phyloP scores from a whole-genome alignment of 2,329 filamentous ascomycete genomes.

The Colletotrichum salicis region DNA sequence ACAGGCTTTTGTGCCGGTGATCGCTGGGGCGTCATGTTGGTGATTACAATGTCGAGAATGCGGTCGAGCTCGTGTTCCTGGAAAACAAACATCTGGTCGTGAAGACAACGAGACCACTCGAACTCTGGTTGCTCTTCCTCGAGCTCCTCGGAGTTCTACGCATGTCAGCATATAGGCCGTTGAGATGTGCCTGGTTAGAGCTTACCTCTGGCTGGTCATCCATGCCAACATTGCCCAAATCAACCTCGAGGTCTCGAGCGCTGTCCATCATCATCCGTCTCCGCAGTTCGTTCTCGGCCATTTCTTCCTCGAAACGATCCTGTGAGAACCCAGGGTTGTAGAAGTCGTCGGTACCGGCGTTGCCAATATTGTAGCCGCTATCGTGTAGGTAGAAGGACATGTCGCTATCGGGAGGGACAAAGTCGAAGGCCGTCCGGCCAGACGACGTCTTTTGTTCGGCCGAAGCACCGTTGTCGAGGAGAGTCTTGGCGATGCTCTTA shows the following conservation, averaged over 20 bases:
- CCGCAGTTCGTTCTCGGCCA: constrained; percentile 96
- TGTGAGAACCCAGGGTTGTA: constrained; percentile 93
- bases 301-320: constrained; percentile 94
- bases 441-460: constrained; percentile 94
- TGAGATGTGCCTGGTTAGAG: constrained; percentile 33
- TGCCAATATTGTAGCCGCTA: constrained; percentile 91
- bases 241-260: constrained; percentile 94
- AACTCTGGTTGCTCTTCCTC: constrained; percentile 94
- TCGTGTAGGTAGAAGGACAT: constrained; percentile 96
- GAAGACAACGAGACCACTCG: constrained; percentile 91
- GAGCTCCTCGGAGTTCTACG: constrained; percentile 70
- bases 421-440: constrained; percentile 94
- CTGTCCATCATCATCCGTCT: constrained; percentile 99
- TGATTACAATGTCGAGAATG: constrained; percentile 95
- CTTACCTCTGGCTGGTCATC: constrained; percentile 93
- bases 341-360: constrained; percentile 86
- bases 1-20: constrained; percentile 98
- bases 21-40: constrained; percentile 95
- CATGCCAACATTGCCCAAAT: constrained; percentile 92
- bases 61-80: constrained; percentile 92
- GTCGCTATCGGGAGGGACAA: constrained; percentile 93
- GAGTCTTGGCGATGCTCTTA: constrained; percentile 91
- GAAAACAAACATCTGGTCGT: constrained; percentile 99
- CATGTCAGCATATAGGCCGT: constrained; percentile 39
- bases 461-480: constrained; percentile 94